Conservation (phyloP, 306 rosid species). For the Mimosa bimucronata region DNA sequence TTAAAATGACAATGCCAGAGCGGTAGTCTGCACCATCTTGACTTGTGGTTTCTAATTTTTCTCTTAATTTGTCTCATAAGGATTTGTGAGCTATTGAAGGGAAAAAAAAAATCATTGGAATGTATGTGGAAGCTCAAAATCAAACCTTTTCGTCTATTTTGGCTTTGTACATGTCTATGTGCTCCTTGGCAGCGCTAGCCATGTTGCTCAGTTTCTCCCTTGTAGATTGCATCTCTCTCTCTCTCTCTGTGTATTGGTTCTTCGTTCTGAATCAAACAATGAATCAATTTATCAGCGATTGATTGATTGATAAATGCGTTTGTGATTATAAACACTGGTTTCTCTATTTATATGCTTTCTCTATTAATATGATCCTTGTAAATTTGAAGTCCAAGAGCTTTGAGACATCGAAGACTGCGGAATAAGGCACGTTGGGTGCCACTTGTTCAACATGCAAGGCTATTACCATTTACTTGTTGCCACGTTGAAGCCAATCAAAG, state of each 20-base stretch:
- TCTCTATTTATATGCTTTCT: conserved; percentile 22
- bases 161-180: conserved; percentile 51
- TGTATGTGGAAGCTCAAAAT: neutral
- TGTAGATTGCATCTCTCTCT: conserved; percentile 50
- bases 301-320: neutral
- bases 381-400: neutral
- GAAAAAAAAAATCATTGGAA: too few species aligned
- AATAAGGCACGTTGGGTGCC: conserved; percentile 23
- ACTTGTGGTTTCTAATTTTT: too few species aligned
- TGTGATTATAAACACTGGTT: neutral
- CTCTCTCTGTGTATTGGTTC: neutral
- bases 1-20: too few species aligned
- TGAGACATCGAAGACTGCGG: neutral
- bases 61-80: too few species aligned
- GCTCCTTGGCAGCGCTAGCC: conserved; percentile 64
- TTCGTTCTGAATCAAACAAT: neutral
- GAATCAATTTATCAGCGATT: too few species aligned
- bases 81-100: too few species aligned
- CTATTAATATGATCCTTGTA: neutral
- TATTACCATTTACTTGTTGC: conserved; percentile 8
- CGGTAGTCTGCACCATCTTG: too few species aligned
- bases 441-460: conserved; percentile 47
- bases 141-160: conserved; percentile 61
- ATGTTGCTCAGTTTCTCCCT: conserved; percentile 63
- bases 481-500: conserved; percentile 26